These are phyloP conservation scores for Phaeotremella fagi DNA, from an alignment of 768 basidiomycete species.

Conservation along the genomic window DNA sequence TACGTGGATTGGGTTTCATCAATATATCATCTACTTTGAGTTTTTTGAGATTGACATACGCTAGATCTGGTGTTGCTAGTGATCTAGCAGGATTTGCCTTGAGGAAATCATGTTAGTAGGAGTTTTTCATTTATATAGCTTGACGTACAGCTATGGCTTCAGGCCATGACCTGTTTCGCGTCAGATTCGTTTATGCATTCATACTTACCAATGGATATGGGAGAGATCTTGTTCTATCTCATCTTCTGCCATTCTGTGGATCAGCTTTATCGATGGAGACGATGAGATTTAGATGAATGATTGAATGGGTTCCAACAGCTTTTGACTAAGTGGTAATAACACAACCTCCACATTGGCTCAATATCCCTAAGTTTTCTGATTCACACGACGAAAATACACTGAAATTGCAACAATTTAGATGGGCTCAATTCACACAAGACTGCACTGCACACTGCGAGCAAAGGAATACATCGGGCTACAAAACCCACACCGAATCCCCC, in stretches of 20 bases:
- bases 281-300: conserved; percentile 15
- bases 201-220: conserved; percentile 38
- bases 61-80: conserved; percentile 29
- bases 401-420: background rate
- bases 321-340: no score
- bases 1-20: background rate
- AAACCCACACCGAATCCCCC: background rate
- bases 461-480: conserved; percentile 1
- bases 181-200: conserved; percentile 2
- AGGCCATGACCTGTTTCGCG: conserved; percentile 32
- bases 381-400: background rate
- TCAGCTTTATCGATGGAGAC: background rate
- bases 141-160: conserved; percentile 36
- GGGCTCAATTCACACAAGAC: background rate
- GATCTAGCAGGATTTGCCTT: conserved; percentile 38
- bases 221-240: conserved; percentile 34
- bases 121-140: no score
- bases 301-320: no score
- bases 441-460: background rate
- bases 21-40: background rate
- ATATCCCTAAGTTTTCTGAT: no score
- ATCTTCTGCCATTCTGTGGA: conserved; percentile 20
- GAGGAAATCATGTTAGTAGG: no score
- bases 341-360: no score
- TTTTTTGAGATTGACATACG: conserved; percentile 18